Evolutionary conservation across 2,329 filamentous ascomycete species (phyloP).

Genomic region (Arthroderma sp.): DNA sequence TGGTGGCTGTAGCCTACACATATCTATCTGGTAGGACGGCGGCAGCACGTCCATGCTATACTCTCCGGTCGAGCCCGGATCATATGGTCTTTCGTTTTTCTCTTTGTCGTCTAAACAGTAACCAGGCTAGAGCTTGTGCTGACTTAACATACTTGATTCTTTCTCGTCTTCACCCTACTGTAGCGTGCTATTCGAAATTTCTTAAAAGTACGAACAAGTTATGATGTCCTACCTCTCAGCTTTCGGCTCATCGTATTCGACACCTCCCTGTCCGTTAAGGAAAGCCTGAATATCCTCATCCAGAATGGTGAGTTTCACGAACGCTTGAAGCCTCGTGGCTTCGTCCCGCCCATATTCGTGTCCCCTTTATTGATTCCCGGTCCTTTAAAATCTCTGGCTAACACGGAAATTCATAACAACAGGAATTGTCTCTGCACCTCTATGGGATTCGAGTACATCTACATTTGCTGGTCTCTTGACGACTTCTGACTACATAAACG

Average conservation of each 20-base stretch:
- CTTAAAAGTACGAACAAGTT: conserved; percentile 88
- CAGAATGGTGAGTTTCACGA: conserved; percentile 60
- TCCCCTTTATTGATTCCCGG: not conserved
- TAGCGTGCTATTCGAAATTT: conserved; percentile 90
- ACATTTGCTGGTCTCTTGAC: conserved; percentile 90
- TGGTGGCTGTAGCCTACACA: no score
- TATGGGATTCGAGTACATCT: conserved; percentile 90
- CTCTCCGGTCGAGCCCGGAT: not conserved
- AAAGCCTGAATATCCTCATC: conserved; percentile 86
- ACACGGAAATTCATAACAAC: conserved; percentile 12
- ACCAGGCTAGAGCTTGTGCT: conserved; percentile 3
- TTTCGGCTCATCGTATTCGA: conserved; percentile 94
- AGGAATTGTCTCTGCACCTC: conserved; percentile 94
- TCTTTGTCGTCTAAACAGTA: not conserved
- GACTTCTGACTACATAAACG: conserved; percentile 94
- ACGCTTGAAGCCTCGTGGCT: not conserved
- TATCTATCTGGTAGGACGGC: not conserved
- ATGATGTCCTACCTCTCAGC: conserved; percentile 91
- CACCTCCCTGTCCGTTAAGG: conserved; percentile 87
- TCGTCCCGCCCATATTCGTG: not conserved
- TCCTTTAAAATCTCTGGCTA: conserved; percentile 9
- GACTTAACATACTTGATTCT: conserved; percentile 7
- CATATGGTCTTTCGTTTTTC: not conserved
- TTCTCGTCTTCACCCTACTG: conserved; percentile 16
- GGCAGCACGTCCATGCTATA: conserved; percentile 2